Conservation (phyloP, 306 rosid species). For the Trichosanthes cucumerina region DNA sequence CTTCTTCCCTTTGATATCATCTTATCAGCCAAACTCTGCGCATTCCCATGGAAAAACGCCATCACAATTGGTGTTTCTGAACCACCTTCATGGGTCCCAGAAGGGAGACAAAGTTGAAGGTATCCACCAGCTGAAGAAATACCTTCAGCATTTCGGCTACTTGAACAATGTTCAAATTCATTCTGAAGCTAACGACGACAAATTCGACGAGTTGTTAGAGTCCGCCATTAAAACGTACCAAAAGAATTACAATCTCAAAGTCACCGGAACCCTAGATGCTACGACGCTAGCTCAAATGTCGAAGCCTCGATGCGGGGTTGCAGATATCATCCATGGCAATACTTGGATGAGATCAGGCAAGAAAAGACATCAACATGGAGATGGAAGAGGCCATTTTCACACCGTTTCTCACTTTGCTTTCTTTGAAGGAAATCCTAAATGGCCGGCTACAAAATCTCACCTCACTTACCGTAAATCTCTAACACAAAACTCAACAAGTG, state of each 20-base stretch:
- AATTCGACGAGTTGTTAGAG: conserved; percentile 25
- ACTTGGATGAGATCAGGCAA: conserved; percentile 18
- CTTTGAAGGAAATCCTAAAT: conserved; percentile 13
- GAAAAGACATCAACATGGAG: background rate
- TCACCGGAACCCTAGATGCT: conserved; percentile 18
- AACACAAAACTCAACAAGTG: too few relatives aligned
- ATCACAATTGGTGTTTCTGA: conserved; percentile 20
- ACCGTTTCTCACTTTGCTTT: conserved; percentile 10
- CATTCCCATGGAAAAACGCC: background rate
- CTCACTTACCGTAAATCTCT: conserved; percentile 2
- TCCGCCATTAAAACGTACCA: conserved; percentile 32
- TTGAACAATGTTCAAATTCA: background rate
- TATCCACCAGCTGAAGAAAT: conserved; percentile 22
- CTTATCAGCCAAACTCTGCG: background rate
- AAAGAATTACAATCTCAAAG: conserved; percentile 12
- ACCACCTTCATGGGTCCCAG: conserved; percentile 18
- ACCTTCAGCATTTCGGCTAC: conserved; percentile 28
- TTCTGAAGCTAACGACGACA: background rate
- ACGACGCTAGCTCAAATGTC: conserved; percentile 24
- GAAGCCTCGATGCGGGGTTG: conserved; percentile 34
- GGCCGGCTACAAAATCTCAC: background rate
- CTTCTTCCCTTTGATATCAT: background rate
- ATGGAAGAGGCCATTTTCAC: background rate
- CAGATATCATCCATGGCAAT: conserved; percentile 19
- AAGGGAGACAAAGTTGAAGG: conserved; percentile 29